Evolutionary conservation across 169 alveolate genomes (phyloP), one percentile per base, ranked within the genome.

Genomic region (Cryptosporidium viatorum): DNA sequence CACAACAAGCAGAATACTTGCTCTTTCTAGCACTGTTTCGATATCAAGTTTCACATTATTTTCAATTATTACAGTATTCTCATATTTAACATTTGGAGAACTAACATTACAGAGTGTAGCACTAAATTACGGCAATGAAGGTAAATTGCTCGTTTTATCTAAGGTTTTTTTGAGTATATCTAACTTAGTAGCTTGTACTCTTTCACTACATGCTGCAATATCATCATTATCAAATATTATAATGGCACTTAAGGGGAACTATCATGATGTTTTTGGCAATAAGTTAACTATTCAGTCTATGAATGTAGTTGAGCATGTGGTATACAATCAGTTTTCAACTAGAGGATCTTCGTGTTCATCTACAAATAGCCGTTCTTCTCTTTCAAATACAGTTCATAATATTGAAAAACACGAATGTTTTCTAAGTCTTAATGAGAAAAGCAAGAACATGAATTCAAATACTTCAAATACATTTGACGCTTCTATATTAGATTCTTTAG

Each of bases 171-270:
- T 80, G 68, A 80, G 89, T 65, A 62, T 80, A 35, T 80, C 89
- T 23, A 80, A 80, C 50, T 59, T 80, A 43, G 89, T 80, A 31
- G 89, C 89, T 39, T 80, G 89, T 31, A 80, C 89, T 16, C 75
- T 80, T 37, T 80, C 89, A 23, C 35, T 80, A 21, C 89, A 80
- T 48, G 89, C 89, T 10, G 75, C 89, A 41, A 41, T 62, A 23
- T 80, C 89, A 43, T 80, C 89, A 7, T 23, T 80, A 10, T 41
- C 74, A 33, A 80, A 80, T 80, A 80, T 80, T 43, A 80, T 80
- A 14, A 35, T 80, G n/a, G 68, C 65, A 80, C 12, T 80, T 43
- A 67, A 45, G 43, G 89, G 86, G 18, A 16, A 37, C 37, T 29
- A 21, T 9, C 12, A 29, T 18, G 14, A 35, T 26, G 29, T 0